Conservation (phyloP, 2,329 filamentous ascomycete genomes). For the Ceratocystiopsis sp. region DNA sequence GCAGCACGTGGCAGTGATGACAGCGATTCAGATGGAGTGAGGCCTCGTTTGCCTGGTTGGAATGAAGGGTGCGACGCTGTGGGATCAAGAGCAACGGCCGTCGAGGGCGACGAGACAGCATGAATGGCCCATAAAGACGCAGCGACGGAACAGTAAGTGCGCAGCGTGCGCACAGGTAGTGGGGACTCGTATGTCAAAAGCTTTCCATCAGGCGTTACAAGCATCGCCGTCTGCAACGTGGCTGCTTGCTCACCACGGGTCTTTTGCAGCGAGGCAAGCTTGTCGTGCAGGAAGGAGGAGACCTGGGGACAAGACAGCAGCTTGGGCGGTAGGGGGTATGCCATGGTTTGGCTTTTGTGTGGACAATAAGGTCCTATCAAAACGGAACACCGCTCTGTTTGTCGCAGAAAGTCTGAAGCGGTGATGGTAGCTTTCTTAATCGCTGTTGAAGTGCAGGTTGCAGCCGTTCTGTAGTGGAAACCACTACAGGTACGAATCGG, state of each 20-base stretch:
- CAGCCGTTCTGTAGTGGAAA: too few relatives aligned
- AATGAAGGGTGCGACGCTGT: slow-evolving; percentile 8
- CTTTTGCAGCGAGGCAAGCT: slow-evolving; percentile 20
- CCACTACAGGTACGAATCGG: too few relatives aligned
- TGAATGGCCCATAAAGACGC: slow-evolving; percentile 45
- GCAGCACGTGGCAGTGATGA: too few relatives aligned
- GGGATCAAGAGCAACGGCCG: slow-evolving; percentile 13
- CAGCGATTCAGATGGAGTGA: too few relatives aligned
- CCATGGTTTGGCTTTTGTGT: slow-evolving; percentile 4
- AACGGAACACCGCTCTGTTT: too few relatives aligned
- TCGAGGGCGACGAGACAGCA: slow-evolving; percentile 22
- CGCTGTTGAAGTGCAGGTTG: too few relatives aligned
- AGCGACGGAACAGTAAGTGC: slow-evolving; percentile 47
- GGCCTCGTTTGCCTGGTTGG: neutral
- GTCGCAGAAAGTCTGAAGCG: too few relatives aligned
- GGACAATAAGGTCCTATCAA: too few relatives aligned
- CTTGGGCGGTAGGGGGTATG: slow-evolving; percentile 30
- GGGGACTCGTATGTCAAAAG: slow-evolving; percentile 44
- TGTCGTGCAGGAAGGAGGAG: slow-evolving; percentile 41
- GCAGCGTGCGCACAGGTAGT: slow-evolving; percentile 37
- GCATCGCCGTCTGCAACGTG: slow-evolving; percentile 37
- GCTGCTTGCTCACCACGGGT: neutral
- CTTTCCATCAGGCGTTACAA: slow-evolving; percentile 43
- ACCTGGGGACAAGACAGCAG: slow-evolving; percentile 50
- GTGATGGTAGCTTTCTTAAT: too few relatives aligned